Base-by-base conservation (phyloP, 768 basidiomycete species). In the Agrocybe chaxingu region DNA sequence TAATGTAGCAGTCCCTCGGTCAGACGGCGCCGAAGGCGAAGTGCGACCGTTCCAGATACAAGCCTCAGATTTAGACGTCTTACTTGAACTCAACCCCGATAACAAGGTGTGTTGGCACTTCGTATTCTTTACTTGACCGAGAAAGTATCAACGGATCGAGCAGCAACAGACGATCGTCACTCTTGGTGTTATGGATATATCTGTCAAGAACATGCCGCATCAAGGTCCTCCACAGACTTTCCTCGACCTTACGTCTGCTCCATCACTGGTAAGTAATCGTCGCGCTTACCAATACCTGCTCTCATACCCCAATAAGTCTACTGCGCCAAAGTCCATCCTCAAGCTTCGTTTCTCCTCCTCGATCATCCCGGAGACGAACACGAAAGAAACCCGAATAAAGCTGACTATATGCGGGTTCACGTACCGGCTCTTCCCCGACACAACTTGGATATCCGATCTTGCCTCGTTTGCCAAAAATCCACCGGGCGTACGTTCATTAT, bases 301-400 rank as follows among this genome's bases (percentile, higher is more conserved):
- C 40, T 43, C 37, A 35, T 41, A 8, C 24, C 16, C 57, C 32
- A 36, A 48, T 29, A 51, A 86, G 84, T 67, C 68, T 2, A 70
- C 71, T 1, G 52, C 70, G 12, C 66, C 79, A 8, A 76, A 70
- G 45, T 75, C 85, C 2, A 63, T 84, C 18, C 44, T 90, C 42
- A 82, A 85, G 51, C 65, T 87, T 12, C 76, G 79, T n/a, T 82
- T 93, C 60, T 75, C 76, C 8, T 92, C 93, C 0, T 61, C 82
- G 2, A 67, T 75, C 2, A 70, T 84, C 9, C 76, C 83, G 2
- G 81, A 77, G 48, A 79, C 84, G 0, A 74, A 71, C 1, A 73
- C 79, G n/a, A 95, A 96, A 69, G 89, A 93, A 64, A 91, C 90
- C 1, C 77, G 77, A 48, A 65, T 96, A 53, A 82, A 81, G 52